These are phyloP conservation scores for Mycena indigotica DNA, from an alignment of 768 basidiomycete genomes.

Conservation along the genomic window DNA sequence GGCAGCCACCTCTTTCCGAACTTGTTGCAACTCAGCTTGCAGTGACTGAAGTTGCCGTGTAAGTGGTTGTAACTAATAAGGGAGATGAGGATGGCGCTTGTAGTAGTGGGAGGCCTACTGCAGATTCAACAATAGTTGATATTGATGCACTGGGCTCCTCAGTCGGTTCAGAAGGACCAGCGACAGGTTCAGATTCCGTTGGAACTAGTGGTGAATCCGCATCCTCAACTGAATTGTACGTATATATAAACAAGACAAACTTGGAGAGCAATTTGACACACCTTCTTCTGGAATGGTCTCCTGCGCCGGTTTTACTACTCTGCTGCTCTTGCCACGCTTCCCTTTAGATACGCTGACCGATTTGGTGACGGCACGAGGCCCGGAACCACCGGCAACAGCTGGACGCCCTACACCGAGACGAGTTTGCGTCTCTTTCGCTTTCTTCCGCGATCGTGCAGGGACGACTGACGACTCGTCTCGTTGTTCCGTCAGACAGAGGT, in stretches of 20 bases:
- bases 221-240: too few relatives aligned
- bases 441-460: constrained; percentile 60
- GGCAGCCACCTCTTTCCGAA: constrained; percentile 38
- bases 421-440: constrained; percentile 72
- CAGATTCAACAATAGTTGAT: constrained; percentile 13
- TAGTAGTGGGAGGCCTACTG: too few relatives aligned
- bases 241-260: too few relatives aligned
- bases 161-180: constrained; percentile 15
- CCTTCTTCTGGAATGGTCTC: constrained; percentile 62
- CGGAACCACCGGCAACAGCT: constrained; percentile 61
- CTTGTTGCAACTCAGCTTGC: constrained; percentile 38
- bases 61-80: constrained; percentile 50
- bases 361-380: constrained; percentile 66
- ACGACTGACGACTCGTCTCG: constrained; percentile 29
- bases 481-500: too few relatives aligned
- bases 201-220: too few relatives aligned
- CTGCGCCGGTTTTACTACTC: constrained; percentile 51
- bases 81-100: constrained; percentile 3
- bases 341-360: constrained; percentile 52
- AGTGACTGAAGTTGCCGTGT: constrained; percentile 51
- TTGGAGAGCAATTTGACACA: constrained; percentile 24
- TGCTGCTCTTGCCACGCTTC: constrained; percentile 54
- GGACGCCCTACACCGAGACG: constrained; percentile 75
- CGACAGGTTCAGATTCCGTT: constrained; percentile 2
- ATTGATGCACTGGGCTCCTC: constrained; percentile 28